Evolutionary conservation across 306 rosid genomes (phyloP), one percentile per base, ranked within the genome.

Genomic region (Quercus robur): DNA sequence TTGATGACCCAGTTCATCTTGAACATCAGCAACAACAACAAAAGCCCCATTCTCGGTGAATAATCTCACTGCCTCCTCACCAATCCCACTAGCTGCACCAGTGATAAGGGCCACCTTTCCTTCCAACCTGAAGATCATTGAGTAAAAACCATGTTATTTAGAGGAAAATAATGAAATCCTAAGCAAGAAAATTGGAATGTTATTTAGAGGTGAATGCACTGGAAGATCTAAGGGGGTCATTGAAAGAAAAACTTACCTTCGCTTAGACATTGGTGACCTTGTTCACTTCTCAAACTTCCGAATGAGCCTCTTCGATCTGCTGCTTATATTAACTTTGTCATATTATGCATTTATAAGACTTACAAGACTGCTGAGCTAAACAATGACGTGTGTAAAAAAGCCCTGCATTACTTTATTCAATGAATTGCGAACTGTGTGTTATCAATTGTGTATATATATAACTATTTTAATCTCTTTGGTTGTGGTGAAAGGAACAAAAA

Each of bases 81-180:
- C 99, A 63, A 94, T 94, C 8, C 99, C 99, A 54, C 97, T 90
- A 0, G 97, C 97, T 19, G 84, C 99, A 1, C 99, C 99, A 0
- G 99, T 94, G 33, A 94, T 77, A 2, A 94, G 69, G 20, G 95
- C 95, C 70, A 94, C 97, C 86, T 93, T 94, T 46, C 97, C 97
- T 78, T 93, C 90, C 80, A 94, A 84, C 86, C 97, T 94, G 41
- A 0, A 56, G 17, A 33, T 17, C 41, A 18, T 67, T 19, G 23
- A 73, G 11, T 51, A 72, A 0, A 72, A 8, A 46, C 25, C 15
- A 3, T 31, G 61, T 26, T 14, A 51, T 6, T 8, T 19, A 68
- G 31, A 63, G 70, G 19, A 5, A 63, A 14, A 26, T 26, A 63
- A 13, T 63, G 7, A 2, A 28, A 77, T 73, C 35, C 28, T 49